These are phyloP conservation scores for Tylopilus subfusipes DNA, from an alignment of 768 basidiomycete species.

Conservation along the genomic window DNA sequence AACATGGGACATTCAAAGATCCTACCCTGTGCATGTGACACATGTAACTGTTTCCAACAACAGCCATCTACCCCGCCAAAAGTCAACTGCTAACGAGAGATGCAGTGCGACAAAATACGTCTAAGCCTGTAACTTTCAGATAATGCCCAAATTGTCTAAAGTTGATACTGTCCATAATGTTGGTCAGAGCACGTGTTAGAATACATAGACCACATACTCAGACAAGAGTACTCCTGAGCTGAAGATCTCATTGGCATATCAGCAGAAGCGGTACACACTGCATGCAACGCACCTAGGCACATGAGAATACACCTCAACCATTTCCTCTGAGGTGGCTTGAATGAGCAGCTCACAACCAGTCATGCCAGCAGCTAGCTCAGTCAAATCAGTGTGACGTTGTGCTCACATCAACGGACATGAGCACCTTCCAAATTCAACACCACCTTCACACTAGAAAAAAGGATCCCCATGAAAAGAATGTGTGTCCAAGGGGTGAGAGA, in stretches of 20 bases:
- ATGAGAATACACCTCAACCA: slow-evolving; percentile 87
- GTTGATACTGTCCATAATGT: slow-evolving; percentile 63
- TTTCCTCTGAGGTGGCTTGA: slow-evolving; percentile 92
- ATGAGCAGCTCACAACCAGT: slow-evolving; percentile 88
- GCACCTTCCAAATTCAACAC: slow-evolving; percentile 88
- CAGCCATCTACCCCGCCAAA: slow-evolving; percentile 64
- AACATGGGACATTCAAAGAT: background rate
- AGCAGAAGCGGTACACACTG: background rate
- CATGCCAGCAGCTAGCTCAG: slow-evolving; percentile 68
- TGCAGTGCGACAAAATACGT: slow-evolving; percentile 46
- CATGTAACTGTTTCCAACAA: slow-evolving; percentile 88
- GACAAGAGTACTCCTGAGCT: slow-evolving; percentile 86
- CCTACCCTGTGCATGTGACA: slow-evolving; percentile 87
- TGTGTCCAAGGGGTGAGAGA: background rate
- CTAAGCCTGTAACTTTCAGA: slow-evolving; percentile 85
- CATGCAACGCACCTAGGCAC: slow-evolving; percentile 61
- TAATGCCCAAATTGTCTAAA: slow-evolving; percentile 93
- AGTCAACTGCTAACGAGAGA: background rate
- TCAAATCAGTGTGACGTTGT: slow-evolving; percentile 2
- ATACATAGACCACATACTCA: slow-evolving; percentile 52
- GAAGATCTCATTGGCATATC: slow-evolving; percentile 86
- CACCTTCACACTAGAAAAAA: slow-evolving; percentile 61
- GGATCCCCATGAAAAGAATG: background rate
- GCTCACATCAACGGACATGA: background rate
- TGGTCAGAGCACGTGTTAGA: slow-evolving; percentile 8